Percentiles rank a stretch among this genome's conserved stretches.
phyloP scores from a whole-genome alignment of 441 rosid species.

The Gossypium davidsonii region DNA sequence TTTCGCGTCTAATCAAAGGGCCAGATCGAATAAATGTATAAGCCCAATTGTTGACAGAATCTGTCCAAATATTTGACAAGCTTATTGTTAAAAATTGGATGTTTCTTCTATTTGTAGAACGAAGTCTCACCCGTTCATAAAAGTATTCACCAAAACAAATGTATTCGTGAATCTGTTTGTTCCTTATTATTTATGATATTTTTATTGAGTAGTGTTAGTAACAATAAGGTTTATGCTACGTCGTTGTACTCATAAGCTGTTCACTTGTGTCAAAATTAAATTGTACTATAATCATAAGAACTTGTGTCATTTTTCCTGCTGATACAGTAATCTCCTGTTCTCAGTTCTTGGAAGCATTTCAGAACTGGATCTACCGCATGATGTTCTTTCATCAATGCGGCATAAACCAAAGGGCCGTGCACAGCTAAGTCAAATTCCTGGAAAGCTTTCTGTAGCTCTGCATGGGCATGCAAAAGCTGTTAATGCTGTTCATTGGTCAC shows the following conservation, averaged over 20 bases:
- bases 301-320: neutral
- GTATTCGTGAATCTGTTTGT: neutral
- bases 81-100: neutral
- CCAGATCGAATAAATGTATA: neutral
- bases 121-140: neutral
- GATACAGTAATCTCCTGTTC: conserved; percentile 8
- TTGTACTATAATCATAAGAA: neutral
- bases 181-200: neutral
- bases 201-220: neutral
- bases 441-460: conserved; percentile 43
- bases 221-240: neutral
- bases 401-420: conserved; percentile 26
- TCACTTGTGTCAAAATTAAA: neutral
- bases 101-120: neutral
- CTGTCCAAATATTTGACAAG: neutral
- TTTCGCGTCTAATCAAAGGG: neutral
- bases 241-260: neutral
- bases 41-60: neutral
- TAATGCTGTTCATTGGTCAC: conserved; percentile 70
- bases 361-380: conserved; percentile 35
- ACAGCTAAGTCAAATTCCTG: conserved; percentile 32
- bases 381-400: conserved; percentile 38
- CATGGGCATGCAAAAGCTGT: conserved; percentile 59
- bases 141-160: neutral
- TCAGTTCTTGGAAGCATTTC: conserved; percentile 61